phyloP scores from a whole-genome alignment of 1,284 basidiomycete genomes.

The Cronartium quercuum region DNA sequence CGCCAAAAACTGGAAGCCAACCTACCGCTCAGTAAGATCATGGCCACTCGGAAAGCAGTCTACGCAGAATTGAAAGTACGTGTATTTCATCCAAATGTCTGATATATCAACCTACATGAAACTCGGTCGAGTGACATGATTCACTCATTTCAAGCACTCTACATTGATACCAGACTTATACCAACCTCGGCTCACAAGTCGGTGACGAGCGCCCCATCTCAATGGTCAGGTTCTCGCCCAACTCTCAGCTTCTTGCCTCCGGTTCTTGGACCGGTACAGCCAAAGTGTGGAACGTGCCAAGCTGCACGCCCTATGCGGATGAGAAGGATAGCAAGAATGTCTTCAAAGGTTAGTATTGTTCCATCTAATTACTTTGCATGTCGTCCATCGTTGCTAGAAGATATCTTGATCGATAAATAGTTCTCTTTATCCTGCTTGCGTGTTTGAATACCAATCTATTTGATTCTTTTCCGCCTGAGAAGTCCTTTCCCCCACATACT shows the following conservation, averaged over 20 bases:
- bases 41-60: constrained; percentile 81
- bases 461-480: background rate
- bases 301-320: constrained; percentile 47
- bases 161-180: constrained; percentile 60
- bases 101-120: background rate
- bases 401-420: background rate
- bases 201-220: constrained; percentile 92
- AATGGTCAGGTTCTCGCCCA: constrained; percentile 88
- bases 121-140: background rate
- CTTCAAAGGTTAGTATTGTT: constrained; percentile 33
- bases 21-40: constrained; percentile 79
- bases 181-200: constrained; percentile 92
- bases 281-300: constrained; percentile 90
- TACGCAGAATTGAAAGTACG: constrained; percentile 81
- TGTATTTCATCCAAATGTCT: constrained; percentile 6
- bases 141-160: background rate
- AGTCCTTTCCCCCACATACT: background rate
- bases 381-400: too few relatives aligned
- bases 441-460: background rate
- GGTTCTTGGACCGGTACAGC: constrained; percentile 92
- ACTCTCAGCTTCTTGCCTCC: constrained; percentile 78
- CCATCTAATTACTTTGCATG: background rate
- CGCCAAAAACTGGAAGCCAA: constrained; percentile 80
- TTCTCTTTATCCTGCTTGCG: background rate
- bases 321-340: constrained; percentile 36